Evolutionary conservation across 2,329 filamentous ascomycete species (phyloP).

Genomic region (Sordariomycetes sp.): DNA sequence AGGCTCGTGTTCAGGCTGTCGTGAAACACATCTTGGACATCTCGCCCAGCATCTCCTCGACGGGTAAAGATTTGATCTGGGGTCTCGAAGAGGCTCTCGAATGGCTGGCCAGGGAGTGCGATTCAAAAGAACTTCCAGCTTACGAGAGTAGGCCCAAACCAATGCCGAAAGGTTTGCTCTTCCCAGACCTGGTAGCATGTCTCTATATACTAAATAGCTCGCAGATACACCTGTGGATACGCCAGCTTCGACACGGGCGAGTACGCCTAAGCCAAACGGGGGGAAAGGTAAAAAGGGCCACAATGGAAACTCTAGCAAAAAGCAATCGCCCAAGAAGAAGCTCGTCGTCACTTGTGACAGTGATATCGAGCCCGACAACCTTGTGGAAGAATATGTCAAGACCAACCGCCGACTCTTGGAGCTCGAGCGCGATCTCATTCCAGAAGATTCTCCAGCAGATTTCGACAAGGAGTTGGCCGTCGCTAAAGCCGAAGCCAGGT

Average conservation of each 20-base stretch:
- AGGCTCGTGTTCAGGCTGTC: slow-evolving; percentile 51
- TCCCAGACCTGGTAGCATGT: neutral
- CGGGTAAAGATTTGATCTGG: slow-evolving; percentile 63
- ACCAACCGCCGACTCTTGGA: slow-evolving; percentile 62
- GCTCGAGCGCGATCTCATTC: slow-evolving; percentile 44
- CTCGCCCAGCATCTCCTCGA: slow-evolving; percentile 48
- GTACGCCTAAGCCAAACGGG: neutral
- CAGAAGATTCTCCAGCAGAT: no score
- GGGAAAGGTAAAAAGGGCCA: slow-evolving; percentile 9
- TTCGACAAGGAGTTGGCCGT: slow-evolving; percentile 38
- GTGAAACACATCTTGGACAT: slow-evolving; percentile 60
- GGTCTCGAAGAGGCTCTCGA: slow-evolving; percentile 82
- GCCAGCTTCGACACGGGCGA: slow-evolving; percentile 1
- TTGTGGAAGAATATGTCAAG: slow-evolving; percentile 68
- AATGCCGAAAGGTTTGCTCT: slow-evolving; percentile 23
- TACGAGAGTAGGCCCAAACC: slow-evolving; percentile 45
- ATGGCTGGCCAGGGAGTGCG: slow-evolving; percentile 77
- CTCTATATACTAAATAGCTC: neutral
- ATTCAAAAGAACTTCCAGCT: slow-evolving; percentile 57
- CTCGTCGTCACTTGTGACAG: slow-evolving; percentile 46
- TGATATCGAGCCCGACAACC: slow-evolving; percentile 65
- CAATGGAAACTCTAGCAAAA: slow-evolving; percentile 24
- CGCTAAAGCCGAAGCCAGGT: slow-evolving; percentile 61
- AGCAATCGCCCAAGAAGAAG: slow-evolving; percentile 26
- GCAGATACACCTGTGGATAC: slow-evolving; percentile 1